Base-by-base conservation (phyloP, 169 alveolate species). In the Toxoplasma gondii region DNA sequence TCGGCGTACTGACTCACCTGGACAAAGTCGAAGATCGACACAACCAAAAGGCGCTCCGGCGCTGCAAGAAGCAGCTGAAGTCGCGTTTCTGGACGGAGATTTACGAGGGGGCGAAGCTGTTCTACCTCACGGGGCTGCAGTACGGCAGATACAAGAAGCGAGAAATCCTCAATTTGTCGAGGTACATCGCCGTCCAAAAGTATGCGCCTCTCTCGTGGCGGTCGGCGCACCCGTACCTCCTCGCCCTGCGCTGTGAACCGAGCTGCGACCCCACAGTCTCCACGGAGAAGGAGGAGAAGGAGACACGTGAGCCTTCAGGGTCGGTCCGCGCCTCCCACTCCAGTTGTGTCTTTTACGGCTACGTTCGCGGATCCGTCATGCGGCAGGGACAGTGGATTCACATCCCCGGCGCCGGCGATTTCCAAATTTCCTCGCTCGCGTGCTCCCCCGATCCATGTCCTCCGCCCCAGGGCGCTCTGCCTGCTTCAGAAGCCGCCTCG, bases 51-150 rank as follows among this genome's bases (percentile, higher is more conserved):
- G 69, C 90, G 53, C 87, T 88, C 41, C 70, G 78, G 39, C 49
- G 86, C 12, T 69, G 92, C 38, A 82, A 92, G 88, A 92, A 97
- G 53, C 90, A 88, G 86, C 86, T 88, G 41, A 88, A 88, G 86
- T 24, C n/a, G 38, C 93, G 95, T 87, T 99, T 99, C 94, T 98
- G 99, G 98, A 98, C 99, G 34, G 99, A 99, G 97, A 98, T 99
- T 38, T 98, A 99, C 90, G 99, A 98, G 96, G 99, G 99, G 53
- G 99, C 99, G 17, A 99, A 99, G 97, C 96, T 99, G 83, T 99
- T 99, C 96, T 99, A 99, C 95, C 96, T 99, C 83, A 98, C 98
- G 67, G 99, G 99, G 36, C 96, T 99, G 90, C 98, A 98, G 96
- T 97, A 98, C 96, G 96, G 97, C 22, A 22, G 78, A 53, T 99